Base-by-base conservation (phyloP, 192 early-diverging fungal genomes). In the Backusella australiensis region DNA sequence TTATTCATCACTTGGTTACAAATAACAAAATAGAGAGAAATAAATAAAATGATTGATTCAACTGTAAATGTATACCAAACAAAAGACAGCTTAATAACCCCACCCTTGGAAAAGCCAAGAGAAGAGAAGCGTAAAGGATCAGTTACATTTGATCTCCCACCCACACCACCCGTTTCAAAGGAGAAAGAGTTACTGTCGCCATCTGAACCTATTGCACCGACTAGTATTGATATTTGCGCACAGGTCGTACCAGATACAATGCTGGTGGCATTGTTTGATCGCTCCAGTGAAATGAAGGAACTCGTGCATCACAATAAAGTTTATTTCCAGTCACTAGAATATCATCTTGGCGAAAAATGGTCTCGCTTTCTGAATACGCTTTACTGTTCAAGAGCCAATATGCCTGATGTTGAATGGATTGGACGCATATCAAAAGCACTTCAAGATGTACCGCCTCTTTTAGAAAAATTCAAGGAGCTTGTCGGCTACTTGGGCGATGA, bases 401-500 rank as follows among this genome's bases (percentile, higher is more conserved):
- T 81, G 34, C 44, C 66, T 1, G 84, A 85, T 74, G 35, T 36
- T 38, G 67, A 72, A 63, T 85, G 84, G 84, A 77, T 85, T n/a
- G 35, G 75, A 36, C 36, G 42, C 3, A 69, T 80, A 35, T 68
- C 46, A 0, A 46, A 70, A 3, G 63, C 23, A 12, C 67, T 83
- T 7, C 15, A 75, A 23, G 74, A 32, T n/a, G 52, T 70, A 21
- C 82, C 80, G 1, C n/a, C 68, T 7, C 34, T 75, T 26, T 66
- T 83, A 17, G 69, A 63, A 6, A 84, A 68, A 7, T 83, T 85
- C 65, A 85, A 84, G 41, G 79, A 84, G 65, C 65, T 85, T 2
- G 80, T 84, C 26, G 84, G 84, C 2, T 85, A 81, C 44, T 26
- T 81, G 8, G 72, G 71, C 34, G 74, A 52, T 11, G 56, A 65